Base-by-base conservation (phyloP, 2,329 filamentous ascomycete species). In the Plectosphaerella sp. region DNA sequence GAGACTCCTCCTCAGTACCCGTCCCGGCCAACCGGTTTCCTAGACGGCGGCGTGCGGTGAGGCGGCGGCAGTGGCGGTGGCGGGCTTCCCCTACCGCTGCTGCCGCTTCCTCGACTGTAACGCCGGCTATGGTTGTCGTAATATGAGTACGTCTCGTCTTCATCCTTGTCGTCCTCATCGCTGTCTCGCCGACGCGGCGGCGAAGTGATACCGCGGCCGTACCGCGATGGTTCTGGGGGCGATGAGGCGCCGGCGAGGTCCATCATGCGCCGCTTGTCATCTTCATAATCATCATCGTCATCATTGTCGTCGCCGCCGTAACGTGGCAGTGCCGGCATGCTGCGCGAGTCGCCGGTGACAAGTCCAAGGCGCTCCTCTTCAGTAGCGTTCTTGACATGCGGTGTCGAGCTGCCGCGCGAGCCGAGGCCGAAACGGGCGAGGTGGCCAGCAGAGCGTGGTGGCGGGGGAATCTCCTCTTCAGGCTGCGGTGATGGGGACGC, bases 361-460 rank as follows among this genome's bases (percentile, higher is more conserved):
- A 96, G 79, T 1, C 91, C 91, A 7, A 93, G 69, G 16, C 83
- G 77, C 69, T 96, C 91, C 70, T 96, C 91, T 65, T 96, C 91
- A 0, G 88, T 92, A 2, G 82, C 82, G 45, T 75, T 75, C 58
- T 79, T 80, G 45, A 67, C 62, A 42, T 68, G 66, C 8, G 68
- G 70, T 11, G 63, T 72, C 51, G 66, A 73, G 61, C 70, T 75
- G 39, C 70, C 77, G 53, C 66, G 70, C 37, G 59, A 58, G 54
- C 62, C 58, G 53, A 61, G 45, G 52, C 64, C 58, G 8, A 61
- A 57, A 2, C 57, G 49, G 2, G 48, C 25, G 6, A 43, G 8
- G 54, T 52, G 1, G 48, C 45, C 7, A 59, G 58, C 18, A 50
- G 53, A 48, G 48, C 45, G 18, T 47, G 47, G 18, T 9, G 58